Percentiles rank a stretch among this genome's conserved stretches.
Conservation (phyloP, 192 early-diverging fungal species). For the Cladochytrium replicatum region DNA sequence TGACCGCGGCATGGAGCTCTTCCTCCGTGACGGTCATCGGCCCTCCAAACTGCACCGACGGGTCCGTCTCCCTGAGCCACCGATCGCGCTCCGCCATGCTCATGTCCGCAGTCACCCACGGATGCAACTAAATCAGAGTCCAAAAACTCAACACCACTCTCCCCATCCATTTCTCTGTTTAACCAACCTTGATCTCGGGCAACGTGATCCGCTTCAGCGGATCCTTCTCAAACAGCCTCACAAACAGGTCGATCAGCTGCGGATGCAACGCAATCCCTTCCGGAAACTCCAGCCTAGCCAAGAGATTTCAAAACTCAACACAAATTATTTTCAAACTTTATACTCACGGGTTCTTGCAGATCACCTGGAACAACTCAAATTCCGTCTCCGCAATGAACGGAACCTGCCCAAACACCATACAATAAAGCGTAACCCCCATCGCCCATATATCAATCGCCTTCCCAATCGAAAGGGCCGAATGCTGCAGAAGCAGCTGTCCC, state of each 20-base stretch:
- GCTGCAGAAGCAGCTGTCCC: too few relatives aligned
- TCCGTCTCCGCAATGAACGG: conserved; percentile 92
- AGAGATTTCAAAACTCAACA: too few relatives aligned
- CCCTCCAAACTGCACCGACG: conserved; percentile 44
- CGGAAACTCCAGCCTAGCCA: conserved; percentile 38
- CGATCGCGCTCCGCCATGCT: conserved; percentile 33
- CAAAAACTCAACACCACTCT: too few relatives aligned
- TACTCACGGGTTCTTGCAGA: conserved; percentile 57
- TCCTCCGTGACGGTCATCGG: conserved; percentile 70
- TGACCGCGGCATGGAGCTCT: conserved; percentile 60
- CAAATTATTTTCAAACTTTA: too few relatives aligned
- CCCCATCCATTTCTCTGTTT: too few relatives aligned
- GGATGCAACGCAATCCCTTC: conserved; percentile 37
- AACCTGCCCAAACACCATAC: conserved; percentile 80
- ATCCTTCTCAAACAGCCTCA: conserved; percentile 76
- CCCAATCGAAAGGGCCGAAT: too few relatives aligned
- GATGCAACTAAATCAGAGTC: conserved; percentile 45
- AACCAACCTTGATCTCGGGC: conserved; percentile 80
- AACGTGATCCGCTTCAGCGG: conserved; percentile 72
- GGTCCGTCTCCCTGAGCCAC: conserved; percentile 77
- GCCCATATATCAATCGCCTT: conserved; percentile 98
- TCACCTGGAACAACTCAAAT: conserved; percentile 91
- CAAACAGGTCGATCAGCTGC: conserved; percentile 63
- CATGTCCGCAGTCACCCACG: conserved; percentile 77
- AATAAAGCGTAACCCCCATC: conserved; percentile 91